A percentile compares a stretch with the other conserved stretches of the same genome.
These are phyloP conservation scores for Chaetoscypha palmicola DNA, from an alignment of 2,329 filamentous ascomycete species.

Conservation along the genomic window DNA sequence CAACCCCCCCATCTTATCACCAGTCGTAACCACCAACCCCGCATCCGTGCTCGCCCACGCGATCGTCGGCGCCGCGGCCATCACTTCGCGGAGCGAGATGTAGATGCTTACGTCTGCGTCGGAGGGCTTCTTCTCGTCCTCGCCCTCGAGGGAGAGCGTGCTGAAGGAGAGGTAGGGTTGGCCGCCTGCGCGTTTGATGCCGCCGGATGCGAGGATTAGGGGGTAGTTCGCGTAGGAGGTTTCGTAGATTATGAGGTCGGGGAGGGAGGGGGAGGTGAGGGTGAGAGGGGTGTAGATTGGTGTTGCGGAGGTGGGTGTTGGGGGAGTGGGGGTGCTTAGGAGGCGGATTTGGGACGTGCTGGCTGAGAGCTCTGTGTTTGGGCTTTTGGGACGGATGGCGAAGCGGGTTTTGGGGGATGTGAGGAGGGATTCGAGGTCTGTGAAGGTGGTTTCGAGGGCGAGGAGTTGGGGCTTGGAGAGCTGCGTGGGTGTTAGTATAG, in stretches of 20 bases:
- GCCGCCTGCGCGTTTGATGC: conserved; percentile 37
- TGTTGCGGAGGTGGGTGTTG: conserved; percentile 15
- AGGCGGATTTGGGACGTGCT: conserved; percentile 30
- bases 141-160: conserved; percentile 29
- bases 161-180: conserved; percentile 29
- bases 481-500: no score
- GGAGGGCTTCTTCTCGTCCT: conserved; percentile 25
- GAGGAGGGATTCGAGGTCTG: conserved; percentile 33
- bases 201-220: conserved; percentile 35
- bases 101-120: conserved; percentile 39
- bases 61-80: conserved; percentile 31
- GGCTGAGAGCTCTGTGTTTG: conserved; percentile 25
- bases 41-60: conserved; percentile 34
- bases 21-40: conserved; percentile 33
- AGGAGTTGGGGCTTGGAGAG: conserved; percentile 33
- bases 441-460: conserved; percentile 32
- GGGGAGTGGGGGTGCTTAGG: conserved; percentile 18
- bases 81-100: conserved; percentile 33
- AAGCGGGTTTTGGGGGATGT: conserved; percentile 34
- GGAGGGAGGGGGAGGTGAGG: conserved; percentile 33
- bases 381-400: conserved; percentile 30
- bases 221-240: conserved; percentile 40
- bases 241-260: conserved; percentile 39
- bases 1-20: conserved; percentile 26
- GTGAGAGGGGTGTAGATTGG: conserved; percentile 30